Conservation (phyloP, 2,329 filamentous ascomycete species). For the Sordariomycetes sp. region DNA sequence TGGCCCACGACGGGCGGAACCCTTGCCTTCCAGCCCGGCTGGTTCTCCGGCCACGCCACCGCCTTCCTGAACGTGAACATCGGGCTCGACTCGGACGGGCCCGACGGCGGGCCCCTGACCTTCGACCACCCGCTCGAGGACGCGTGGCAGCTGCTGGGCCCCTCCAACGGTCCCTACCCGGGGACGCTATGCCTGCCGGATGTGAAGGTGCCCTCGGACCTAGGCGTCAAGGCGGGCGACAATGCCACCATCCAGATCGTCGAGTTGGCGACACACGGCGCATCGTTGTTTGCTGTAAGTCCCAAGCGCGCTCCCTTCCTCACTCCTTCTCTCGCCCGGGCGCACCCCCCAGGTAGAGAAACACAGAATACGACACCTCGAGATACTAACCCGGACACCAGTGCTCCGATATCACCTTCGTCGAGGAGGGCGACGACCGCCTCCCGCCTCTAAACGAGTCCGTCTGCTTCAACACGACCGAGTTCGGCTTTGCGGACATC, state of each 20-base stretch:
- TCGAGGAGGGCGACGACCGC: constrained; percentile 35
- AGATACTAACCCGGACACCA: constrained; percentile 19
- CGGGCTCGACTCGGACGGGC: constrained; percentile 55
- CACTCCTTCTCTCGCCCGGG: not conserved
- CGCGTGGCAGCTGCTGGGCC: constrained; percentile 66
- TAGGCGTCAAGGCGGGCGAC: constrained; percentile 55
- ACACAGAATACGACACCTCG: not conserved
- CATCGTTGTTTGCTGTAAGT: constrained; percentile 60
- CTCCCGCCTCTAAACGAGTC: constrained; percentile 32
- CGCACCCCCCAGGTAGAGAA: not conserved
- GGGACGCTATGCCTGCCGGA: constrained; percentile 72
- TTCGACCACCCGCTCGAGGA: constrained; percentile 58
- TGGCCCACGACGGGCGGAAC: constrained; percentile 73
- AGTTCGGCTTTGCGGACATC: constrained; percentile 57
- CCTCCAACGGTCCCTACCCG: constrained; percentile 61
- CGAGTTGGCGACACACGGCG: constrained; percentile 64
- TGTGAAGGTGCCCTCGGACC: constrained; percentile 57
- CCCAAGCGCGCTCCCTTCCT: not conserved
- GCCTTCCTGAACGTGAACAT: constrained; percentile 78
- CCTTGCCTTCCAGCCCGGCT: constrained; percentile 70
- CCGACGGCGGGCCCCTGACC: constrained; percentile 19
- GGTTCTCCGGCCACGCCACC: constrained; percentile 71
- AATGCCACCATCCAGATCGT: constrained; percentile 74
- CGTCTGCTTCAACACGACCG: constrained; percentile 68
- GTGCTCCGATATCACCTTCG: constrained; percentile 82